phyloP scores from a whole-genome alignment of 2,329 filamentous ascomycete species.

The Aspergillus tubingensis region DNA sequence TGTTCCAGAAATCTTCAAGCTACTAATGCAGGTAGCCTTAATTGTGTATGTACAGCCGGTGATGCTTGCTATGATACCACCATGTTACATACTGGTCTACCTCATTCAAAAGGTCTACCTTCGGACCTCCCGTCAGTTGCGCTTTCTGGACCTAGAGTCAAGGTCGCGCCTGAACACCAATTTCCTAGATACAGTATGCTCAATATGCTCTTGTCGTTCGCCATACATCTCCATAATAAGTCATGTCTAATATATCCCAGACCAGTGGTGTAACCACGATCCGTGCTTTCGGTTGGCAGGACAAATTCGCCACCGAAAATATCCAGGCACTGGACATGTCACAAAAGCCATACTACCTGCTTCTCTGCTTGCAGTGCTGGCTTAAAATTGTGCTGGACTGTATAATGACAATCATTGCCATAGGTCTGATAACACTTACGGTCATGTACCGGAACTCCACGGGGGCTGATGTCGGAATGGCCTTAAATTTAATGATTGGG shows the following conservation, averaged over 20 bases:
- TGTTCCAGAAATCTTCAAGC: not conserved
- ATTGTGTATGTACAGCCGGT: not conserved
- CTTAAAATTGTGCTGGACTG: not conserved
- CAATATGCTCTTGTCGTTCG: too few relatives aligned
- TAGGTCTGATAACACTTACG: not conserved
- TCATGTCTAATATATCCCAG: not conserved
- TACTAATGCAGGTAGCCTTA: not conserved
- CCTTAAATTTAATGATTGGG: conserved; percentile 49
- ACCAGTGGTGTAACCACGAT: not conserved
- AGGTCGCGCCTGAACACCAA: not conserved
- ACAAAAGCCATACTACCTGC: not conserved
- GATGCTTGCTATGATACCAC: not conserved
- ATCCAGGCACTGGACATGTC: not conserved
- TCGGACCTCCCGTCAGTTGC: not conserved
- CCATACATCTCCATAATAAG: too few relatives aligned
- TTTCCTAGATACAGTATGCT: not conserved
- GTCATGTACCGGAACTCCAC: not conserved
- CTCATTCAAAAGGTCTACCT: not conserved
- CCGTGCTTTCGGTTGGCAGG: not conserved
- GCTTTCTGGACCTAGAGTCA: not conserved
- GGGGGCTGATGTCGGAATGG: conserved; percentile 46
- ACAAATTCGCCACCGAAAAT: not conserved
- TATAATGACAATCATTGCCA: not conserved
- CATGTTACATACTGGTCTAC: not conserved
- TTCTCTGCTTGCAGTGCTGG: not conserved